phyloP scores from a whole-genome alignment of 1,139 yeast genomes.

The Yamadazyma dendronema region DNA sequence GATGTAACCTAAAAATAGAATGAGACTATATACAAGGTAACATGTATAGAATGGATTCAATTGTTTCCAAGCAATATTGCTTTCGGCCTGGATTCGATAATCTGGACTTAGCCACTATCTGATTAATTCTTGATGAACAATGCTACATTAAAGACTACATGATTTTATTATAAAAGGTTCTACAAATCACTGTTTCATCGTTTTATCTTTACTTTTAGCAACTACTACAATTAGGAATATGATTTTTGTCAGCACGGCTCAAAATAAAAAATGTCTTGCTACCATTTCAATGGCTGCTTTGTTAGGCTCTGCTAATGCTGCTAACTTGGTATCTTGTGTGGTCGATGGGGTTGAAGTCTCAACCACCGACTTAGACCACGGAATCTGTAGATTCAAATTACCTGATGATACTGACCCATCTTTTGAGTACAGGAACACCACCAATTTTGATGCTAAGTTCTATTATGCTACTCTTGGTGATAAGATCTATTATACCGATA shows the following conservation, averaged over 20 bases:
- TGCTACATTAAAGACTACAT: no score
- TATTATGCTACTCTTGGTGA: slow-evolving; percentile 10
- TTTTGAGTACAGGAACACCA: slow-evolving; percentile 3
- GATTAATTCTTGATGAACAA: no score
- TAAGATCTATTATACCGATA: slow-evolving; percentile 7
- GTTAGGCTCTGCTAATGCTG: slow-evolving; percentile 5
- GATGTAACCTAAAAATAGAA: no score
- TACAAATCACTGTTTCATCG: no score
- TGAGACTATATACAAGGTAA: no score
- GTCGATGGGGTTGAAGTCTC: slow-evolving; percentile 8
- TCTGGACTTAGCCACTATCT: no score
- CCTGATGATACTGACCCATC: slow-evolving; percentile 6
- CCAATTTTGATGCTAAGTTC: slow-evolving; percentile 5
- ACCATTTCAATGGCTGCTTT: slow-evolving; percentile 6
- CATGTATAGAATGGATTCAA: no score
- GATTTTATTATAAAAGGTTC: no score
- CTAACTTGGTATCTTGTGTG: slow-evolving; percentile 7
- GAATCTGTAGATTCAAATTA: slow-evolving; percentile 9
- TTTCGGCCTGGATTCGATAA: no score
- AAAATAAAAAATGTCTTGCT: slow-evolving; percentile 5
- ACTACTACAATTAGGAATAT: not conserved
- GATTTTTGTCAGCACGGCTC: not conserved
- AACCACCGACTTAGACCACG: slow-evolving; percentile 5
- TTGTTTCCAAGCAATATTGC: no score
- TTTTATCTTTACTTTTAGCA: no score